A percentile compares a stretch with the other conserved stretches of the same genome.
phyloP scores from a whole-genome alignment of 495 filamentous ascomycete genomes.

The Cryomyces minteri region DNA sequence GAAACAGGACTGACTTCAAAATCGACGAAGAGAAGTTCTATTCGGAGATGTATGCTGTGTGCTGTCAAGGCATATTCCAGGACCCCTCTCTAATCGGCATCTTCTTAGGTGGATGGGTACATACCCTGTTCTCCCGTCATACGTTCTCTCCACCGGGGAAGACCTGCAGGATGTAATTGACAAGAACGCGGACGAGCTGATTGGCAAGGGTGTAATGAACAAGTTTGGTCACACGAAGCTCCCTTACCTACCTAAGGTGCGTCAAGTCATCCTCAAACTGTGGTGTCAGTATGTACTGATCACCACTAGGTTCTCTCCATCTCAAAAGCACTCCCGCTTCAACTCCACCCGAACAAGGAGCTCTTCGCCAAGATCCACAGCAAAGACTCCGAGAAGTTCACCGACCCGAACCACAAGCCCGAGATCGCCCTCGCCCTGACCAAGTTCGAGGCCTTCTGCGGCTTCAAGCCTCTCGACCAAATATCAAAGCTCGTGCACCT shows the following conservation, averaged over 20 bases:
- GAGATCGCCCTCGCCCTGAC: slow-evolving; percentile 62
- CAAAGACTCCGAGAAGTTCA: slow-evolving; percentile 43
- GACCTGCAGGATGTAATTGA: slow-evolving; percentile 46
- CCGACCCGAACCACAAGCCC: slow-evolving; percentile 64
- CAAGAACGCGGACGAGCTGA: slow-evolving; percentile 38
- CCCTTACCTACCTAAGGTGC: slow-evolving; percentile 57
- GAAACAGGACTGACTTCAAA: slow-evolving; percentile 29
- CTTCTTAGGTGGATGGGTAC: slow-evolving; percentile 64
- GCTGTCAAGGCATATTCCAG: background rate
- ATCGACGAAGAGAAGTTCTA: slow-evolving; percentile 69
- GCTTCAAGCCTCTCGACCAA: slow-evolving; percentile 47
- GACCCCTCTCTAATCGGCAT: background rate
- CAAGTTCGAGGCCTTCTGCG: slow-evolving; percentile 65
- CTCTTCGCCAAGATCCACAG: slow-evolving; percentile 44
- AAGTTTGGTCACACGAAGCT: slow-evolving; percentile 43
- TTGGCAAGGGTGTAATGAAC: slow-evolving; percentile 44
- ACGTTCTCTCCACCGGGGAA: slow-evolving; percentile 40
- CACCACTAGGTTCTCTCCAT: slow-evolving; percentile 47
- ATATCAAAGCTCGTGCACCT: slow-evolving; percentile 42
- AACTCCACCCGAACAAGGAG: slow-evolving; percentile 55
- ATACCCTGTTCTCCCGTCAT: slow-evolving; percentile 52
- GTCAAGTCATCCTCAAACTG: background rate
- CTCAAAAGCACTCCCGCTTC: slow-evolving; percentile 60
- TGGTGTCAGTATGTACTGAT: background rate
- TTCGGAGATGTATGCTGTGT: slow-evolving; percentile 14